Evolutionary conservation across 495 filamentous ascomycete genomes (phyloP), one percentile per base, ranked within the genome.

Genomic region (Hypomontagnella monticulosa): DNA sequence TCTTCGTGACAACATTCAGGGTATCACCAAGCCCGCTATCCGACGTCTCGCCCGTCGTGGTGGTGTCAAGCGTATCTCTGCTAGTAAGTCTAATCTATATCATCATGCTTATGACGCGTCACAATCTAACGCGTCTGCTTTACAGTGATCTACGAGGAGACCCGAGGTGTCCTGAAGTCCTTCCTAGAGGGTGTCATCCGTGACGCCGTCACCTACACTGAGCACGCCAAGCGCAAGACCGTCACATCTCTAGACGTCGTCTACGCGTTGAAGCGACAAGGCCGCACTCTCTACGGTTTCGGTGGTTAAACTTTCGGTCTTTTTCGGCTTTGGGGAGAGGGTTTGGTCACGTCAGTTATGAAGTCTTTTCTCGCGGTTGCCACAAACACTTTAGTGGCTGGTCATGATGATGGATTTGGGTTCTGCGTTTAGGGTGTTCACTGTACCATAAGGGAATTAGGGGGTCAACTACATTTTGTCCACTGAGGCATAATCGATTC

Each of bases 51-150:
- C 95, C 61, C 93, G 93, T 80, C 93, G 93, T 92, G 93, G 93
- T 83, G 93, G 93, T 93, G 93, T 97, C 85, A 97, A 99, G 92
- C 95, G 96, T 97, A 99, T 99, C 85, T 98, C 96, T 76, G 91
- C 91, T 80, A 93, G 88, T 90, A 87, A 71, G 88, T 85, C 32
- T 4, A 48, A 37, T 23, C 19, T 34, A 52, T 9, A 37, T 42
- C 30, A 15, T 47, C 27, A n/a, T 43, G 47, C 20, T 56, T 8
- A 18, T 34, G 3, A 6, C 37, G 34, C 18, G 47, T 37, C 58
- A n/a, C 7, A 9, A 56, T n/a, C 78, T 83, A 71, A 84, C 72
- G 60, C 55, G 57, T 65, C 51, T 47, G 27, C 61, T 73, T 50
- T 50, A 8, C 73, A 83, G 94, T 88, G 86, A 88, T 99, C 90